phyloP scores from a whole-genome alignment of 2,329 filamentous ascomycete species.

The Hysterium pulicare region DNA sequence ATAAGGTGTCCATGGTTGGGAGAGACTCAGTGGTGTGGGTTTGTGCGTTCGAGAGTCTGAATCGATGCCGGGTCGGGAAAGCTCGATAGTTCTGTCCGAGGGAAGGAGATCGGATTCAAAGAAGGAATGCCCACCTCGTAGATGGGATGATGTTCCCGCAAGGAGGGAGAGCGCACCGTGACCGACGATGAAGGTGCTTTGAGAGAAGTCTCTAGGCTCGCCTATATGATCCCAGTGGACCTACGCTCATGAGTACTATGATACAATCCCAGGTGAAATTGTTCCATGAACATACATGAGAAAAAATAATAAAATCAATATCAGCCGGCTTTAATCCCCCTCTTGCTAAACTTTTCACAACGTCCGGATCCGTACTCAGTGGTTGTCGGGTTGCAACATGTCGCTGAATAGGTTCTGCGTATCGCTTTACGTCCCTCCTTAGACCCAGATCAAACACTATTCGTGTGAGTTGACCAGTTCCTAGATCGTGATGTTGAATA shows the following conservation, averaged over 20 bases:
- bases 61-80: slow-evolving; percentile 31
- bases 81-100: slow-evolving; percentile 40
- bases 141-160: slow-evolving; percentile 17
- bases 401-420: slow-evolving; percentile 42
- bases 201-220: slow-evolving; percentile 51
- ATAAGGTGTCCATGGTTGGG: slow-evolving; percentile 39
- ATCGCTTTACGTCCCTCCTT: slow-evolving; percentile 44
- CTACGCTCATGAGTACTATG: no score
- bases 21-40: slow-evolving; percentile 4
- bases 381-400: slow-evolving; percentile 49
- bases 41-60: slow-evolving; percentile 6
- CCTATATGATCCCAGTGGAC: slow-evolving; percentile 58
- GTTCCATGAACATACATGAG: slow-evolving; percentile 46
- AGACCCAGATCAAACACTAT: slow-evolving; percentile 56
- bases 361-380: slow-evolving; percentile 44
- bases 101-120: slow-evolving; percentile 47
- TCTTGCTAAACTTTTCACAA: slow-evolving; percentile 34
- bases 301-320: slow-evolving; percentile 46
- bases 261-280: no score
- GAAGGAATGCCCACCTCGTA: slow-evolving; percentile 40
- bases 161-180: slow-evolving; percentile 27
- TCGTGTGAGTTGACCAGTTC: slow-evolving; percentile 15
- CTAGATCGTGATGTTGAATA: slow-evolving; percentile 42
- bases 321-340: slow-evolving; percentile 37
- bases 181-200: slow-evolving; percentile 51